Conservation (phyloP, 2,329 filamentous ascomycete genomes). For the Aspergillus persii region DNA sequence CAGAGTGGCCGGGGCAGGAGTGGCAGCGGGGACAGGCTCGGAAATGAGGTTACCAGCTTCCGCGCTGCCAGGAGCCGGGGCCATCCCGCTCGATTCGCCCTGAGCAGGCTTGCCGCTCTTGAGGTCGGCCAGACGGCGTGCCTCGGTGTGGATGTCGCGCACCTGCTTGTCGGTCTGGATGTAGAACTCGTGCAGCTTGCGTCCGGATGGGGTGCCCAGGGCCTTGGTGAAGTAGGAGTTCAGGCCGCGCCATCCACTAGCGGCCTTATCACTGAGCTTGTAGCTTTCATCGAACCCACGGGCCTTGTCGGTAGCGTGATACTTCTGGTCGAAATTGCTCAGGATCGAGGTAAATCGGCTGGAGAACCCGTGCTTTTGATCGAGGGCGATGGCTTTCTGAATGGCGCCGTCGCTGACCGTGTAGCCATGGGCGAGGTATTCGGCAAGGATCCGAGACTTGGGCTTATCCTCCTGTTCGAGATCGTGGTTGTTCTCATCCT, state of each 20-base stretch:
- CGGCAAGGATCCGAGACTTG: slow-evolving; percentile 84
- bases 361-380: slow-evolving; percentile 85
- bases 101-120: slow-evolving; percentile 60
- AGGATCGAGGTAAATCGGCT: slow-evolving; percentile 75
- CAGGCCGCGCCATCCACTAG: slow-evolving; percentile 64
- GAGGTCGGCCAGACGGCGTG: slow-evolving; percentile 79
- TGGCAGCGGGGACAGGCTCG: slow-evolving; percentile 16
- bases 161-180: slow-evolving; percentile 81
- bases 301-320: slow-evolving; percentile 83
- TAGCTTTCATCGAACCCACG: slow-evolving; percentile 81
- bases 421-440: slow-evolving; percentile 96
- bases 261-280: slow-evolving; percentile 72
- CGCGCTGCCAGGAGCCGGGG: background rate
- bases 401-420: slow-evolving; percentile 74
- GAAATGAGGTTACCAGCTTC: background rate
- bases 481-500: slow-evolving; percentile 60
- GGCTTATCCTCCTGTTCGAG: slow-evolving; percentile 97
- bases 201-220: slow-evolving; percentile 77
- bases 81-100: slow-evolving; percentile 21
- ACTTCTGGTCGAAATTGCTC: slow-evolving; percentile 75
- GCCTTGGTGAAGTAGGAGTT: slow-evolving; percentile 95
- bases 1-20: slow-evolving; percentile 21
- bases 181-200: slow-evolving; percentile 87
- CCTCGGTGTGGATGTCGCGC: slow-evolving; percentile 89
- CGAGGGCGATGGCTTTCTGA: slow-evolving; percentile 79